phyloP scores from a whole-genome alignment of 2,329 filamentous ascomycete genomes.

The Lanzia echinophila region DNA sequence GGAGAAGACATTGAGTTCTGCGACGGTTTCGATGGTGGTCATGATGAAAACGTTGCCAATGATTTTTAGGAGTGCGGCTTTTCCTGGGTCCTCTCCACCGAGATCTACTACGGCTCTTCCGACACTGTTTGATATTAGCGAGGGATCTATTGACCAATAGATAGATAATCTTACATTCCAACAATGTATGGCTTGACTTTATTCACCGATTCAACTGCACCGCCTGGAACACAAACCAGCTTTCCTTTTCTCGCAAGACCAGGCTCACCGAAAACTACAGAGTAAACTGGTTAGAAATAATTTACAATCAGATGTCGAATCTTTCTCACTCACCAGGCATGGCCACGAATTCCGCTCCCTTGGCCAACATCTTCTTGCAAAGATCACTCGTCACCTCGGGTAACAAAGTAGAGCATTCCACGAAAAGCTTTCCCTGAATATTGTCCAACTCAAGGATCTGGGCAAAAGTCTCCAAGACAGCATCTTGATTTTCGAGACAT shows the following conservation, averaged over 20 bases:
- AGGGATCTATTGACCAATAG: neutral
- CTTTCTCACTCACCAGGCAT: neutral
- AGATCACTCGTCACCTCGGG: slow-evolving; percentile 1
- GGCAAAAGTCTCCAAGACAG: neutral
- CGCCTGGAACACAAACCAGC: slow-evolving; percentile 1
- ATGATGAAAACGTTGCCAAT: slow-evolving; percentile 10
- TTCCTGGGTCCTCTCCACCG: neutral
- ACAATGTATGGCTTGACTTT: slow-evolving; percentile 3
- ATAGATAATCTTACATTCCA: neutral
- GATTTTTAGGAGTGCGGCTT: slow-evolving; percentile 8
- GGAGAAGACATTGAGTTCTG: slow-evolving; percentile 4
- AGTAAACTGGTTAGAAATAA: neutral
- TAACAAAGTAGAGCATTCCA: slow-evolving; percentile 1
- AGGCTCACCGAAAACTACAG: slow-evolving; percentile 6
- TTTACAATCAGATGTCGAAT: neutral
- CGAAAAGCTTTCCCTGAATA: slow-evolving; percentile 3
- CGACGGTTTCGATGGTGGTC: slow-evolving; percentile 6
- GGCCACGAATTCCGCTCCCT: slow-evolving; percentile 4
- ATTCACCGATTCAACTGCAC: neutral
- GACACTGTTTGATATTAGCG: neutral
- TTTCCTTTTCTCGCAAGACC: neutral
- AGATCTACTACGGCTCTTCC: slow-evolving; percentile 1
- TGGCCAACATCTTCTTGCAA: neutral
- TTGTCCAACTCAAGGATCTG: neutral
- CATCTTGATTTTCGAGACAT: neutral